Conservation (phyloP, 768 basidiomycete genomes). For the Mycena maculata region DNA sequence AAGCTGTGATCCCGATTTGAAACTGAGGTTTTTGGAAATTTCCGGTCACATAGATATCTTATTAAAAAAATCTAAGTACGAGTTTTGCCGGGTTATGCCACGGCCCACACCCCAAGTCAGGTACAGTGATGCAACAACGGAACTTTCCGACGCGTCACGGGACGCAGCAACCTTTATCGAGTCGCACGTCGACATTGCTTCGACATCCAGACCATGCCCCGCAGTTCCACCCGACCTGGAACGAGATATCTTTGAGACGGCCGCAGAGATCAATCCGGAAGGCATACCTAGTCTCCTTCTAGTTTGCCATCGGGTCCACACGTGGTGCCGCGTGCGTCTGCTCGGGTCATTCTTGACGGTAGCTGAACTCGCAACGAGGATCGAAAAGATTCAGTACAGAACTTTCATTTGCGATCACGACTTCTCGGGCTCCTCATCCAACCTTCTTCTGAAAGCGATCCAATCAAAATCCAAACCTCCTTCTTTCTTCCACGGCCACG, state of each 20-base stretch:
- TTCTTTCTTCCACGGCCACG: not conserved
- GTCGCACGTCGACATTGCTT: too few relatives aligned
- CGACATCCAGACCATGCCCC: too few relatives aligned
- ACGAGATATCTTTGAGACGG: too few relatives aligned
- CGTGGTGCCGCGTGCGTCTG: not conserved
- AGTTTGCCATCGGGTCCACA: not conserved
- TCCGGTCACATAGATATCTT: too few relatives aligned
- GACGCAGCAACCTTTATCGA: too few relatives aligned
- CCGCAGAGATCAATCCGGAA: not conserved
- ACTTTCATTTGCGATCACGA: not conserved
- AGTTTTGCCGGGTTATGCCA: too few relatives aligned
- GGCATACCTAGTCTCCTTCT: not conserved
- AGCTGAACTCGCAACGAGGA: not conserved
- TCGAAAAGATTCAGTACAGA: not conserved
- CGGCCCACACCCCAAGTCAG: too few relatives aligned
- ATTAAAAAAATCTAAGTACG: too few relatives aligned
- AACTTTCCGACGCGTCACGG: too few relatives aligned
- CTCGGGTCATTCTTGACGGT: not conserved
- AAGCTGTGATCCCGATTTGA: too few relatives aligned
- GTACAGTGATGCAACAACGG: too few relatives aligned
- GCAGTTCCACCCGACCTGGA: not conserved
- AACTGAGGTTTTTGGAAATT: too few relatives aligned
- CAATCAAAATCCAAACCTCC: not conserved
- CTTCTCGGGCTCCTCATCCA: not conserved
- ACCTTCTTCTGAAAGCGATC: not conserved